Evolutionary conservation across 2,329 filamentous ascomycete species (phyloP).

Genomic region (Colletotrichum trifolii): DNA sequence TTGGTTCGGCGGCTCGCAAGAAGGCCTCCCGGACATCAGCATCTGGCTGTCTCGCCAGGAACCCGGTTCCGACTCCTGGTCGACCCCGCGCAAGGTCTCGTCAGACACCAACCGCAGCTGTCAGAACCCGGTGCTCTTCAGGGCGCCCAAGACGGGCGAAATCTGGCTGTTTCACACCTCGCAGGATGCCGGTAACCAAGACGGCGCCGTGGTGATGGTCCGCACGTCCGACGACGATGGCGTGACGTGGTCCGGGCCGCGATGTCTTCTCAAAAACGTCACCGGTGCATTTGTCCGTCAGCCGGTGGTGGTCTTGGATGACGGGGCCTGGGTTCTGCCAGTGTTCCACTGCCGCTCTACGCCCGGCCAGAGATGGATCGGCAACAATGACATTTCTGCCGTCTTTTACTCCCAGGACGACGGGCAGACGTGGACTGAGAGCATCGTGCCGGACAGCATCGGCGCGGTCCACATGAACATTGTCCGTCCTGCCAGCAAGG

Average conservation of each 20-base stretch:
- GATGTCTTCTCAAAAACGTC: constrained; percentile 45
- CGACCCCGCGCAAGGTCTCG: constrained; percentile 48
- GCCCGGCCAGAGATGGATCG: constrained; percentile 54
- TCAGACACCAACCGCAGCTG: constrained; percentile 53
- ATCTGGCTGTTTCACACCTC: constrained; percentile 58
- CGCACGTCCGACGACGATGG: constrained; percentile 50
- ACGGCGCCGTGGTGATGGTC: constrained; percentile 52
- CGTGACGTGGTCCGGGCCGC: constrained; percentile 48
- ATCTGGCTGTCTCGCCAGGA: constrained; percentile 53
- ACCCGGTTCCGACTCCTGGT: constrained; percentile 46
- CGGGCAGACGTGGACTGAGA: constrained; percentile 54
- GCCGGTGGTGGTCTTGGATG: constrained; percentile 48
- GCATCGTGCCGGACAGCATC: constrained; percentile 47
- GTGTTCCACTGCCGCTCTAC: constrained; percentile 55
- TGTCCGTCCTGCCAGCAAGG: constrained; percentile 40
- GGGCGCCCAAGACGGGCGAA: constrained; percentile 45
- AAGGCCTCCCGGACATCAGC: constrained; percentile 56
- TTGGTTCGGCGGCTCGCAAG: constrained; percentile 59
- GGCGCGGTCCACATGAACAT: constrained; percentile 59
- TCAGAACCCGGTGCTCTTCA: constrained; percentile 57
- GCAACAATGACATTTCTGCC: constrained; percentile 55
- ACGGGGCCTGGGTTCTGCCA: constrained; percentile 54
- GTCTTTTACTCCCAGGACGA: constrained; percentile 50
- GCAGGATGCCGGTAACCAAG: constrained; percentile 56
- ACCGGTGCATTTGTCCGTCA: constrained; percentile 55